These are phyloP conservation scores for Colletotrichum navitas DNA, from an alignment of 2,329 filamentous ascomycete genomes.

Conservation along the genomic window DNA sequence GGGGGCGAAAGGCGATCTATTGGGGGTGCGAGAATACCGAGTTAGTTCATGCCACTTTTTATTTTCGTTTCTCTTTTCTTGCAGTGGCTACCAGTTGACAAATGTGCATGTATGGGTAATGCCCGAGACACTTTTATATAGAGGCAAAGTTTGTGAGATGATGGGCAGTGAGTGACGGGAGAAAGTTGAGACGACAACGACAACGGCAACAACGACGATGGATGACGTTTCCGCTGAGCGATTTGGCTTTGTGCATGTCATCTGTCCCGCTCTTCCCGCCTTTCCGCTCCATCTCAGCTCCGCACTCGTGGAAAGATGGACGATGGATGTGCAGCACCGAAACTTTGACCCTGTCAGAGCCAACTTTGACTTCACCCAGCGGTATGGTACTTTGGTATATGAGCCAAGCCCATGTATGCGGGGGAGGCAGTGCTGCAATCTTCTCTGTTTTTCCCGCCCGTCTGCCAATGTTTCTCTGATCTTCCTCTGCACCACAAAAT, in stretches of 20 bases:
- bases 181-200: conserved; percentile 26
- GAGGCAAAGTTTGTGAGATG: conserved; percentile 1
- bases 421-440: conserved; percentile 21
- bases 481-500: neutral
- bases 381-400: conserved; percentile 17
- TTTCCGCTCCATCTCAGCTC: conserved; percentile 20
- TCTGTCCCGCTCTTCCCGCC: conserved; percentile 31
- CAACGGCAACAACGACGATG: neutral
- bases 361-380: conserved; percentile 30
- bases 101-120: neutral
- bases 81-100: neutral
- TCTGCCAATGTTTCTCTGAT: conserved; percentile 12
- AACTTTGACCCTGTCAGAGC: conserved; percentile 21
- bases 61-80: neutral
- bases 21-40: conserved; percentile 3
- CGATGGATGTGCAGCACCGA: neutral
- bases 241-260: conserved; percentile 26
- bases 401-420: conserved; percentile 21
- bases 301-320: conserved; percentile 1
- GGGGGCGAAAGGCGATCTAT: neutral
- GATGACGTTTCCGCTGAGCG: conserved; percentile 12
- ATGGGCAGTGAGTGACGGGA: neutral
- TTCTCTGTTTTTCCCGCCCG: neutral
- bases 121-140: conserved; percentile 14
- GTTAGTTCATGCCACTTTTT: neutral